phyloP scores from a whole-genome alignment of 768 basidiomycete genomes.

The Ramaria sp. region DNA sequence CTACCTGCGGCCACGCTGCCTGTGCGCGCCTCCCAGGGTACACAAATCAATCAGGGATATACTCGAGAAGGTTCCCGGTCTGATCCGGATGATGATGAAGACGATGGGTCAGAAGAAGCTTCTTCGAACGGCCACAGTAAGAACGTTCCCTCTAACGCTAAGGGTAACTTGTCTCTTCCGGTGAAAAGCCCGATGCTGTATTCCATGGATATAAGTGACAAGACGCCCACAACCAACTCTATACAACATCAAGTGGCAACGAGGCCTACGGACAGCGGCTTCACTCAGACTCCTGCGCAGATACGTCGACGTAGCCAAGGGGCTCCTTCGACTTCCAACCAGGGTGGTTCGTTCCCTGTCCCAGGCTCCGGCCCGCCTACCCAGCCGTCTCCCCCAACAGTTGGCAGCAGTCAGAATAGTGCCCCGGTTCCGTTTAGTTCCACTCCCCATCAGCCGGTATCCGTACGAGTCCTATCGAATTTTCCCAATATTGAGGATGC shows the following conservation, averaged over 20 bases:
- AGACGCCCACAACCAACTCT: conserved; percentile 75
- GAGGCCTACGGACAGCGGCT: conserved; percentile 15
- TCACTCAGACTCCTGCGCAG: conserved; percentile 58
- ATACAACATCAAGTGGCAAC: conserved; percentile 71
- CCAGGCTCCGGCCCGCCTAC: not conserved
- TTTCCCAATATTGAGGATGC: conserved; percentile 86
- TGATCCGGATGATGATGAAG: conserved; percentile 65
- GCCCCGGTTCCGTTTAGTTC: conserved; percentile 28
- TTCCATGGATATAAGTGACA: conserved; percentile 62
- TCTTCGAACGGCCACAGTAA: conserved; percentile 53
- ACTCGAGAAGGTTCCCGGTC: conserved; percentile 62
- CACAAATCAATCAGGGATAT: conserved; percentile 33
- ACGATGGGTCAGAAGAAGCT: conserved; percentile 71
- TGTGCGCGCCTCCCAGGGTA: conserved; percentile 9
- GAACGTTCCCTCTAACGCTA: conserved; percentile 12
- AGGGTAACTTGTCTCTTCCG: conserved; percentile 59
- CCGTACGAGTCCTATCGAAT: conserved; percentile 66
- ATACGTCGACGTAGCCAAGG: conserved; percentile 54
- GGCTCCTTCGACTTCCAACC: conserved; percentile 22
- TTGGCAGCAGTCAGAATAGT: conserved; percentile 16
- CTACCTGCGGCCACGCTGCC: conserved; percentile 11
- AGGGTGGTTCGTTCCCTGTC: not conserved
- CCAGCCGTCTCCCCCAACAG: conserved; percentile 1
- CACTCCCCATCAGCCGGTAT: conserved; percentile 38
- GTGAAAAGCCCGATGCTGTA: conserved; percentile 46